These are phyloP conservation scores for Ceratobasidium sp. DNA, from an alignment of 1,284 basidiomycete species.

Conservation along the genomic window DNA sequence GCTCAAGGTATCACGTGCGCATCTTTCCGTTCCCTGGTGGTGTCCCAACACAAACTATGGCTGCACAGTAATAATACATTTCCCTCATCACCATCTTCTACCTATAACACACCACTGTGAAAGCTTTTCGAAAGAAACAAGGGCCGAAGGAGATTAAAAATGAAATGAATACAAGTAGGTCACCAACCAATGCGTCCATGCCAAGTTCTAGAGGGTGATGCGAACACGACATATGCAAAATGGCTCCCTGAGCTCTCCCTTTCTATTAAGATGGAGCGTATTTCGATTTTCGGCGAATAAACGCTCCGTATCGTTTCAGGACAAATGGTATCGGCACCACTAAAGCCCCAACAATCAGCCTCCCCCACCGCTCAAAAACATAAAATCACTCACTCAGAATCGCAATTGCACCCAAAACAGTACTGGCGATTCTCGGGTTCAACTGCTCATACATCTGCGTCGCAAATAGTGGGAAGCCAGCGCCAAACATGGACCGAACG, in stretches of 20 bases:
- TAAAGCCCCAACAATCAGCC: not conserved
- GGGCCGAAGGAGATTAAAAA: not conserved
- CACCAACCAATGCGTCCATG: not conserved
- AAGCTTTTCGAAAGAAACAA: not conserved
- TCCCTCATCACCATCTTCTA: not conserved
- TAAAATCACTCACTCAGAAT: conserved; percentile 45
- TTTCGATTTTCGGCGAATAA: conserved; percentile 44
- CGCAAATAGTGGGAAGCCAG: conserved; percentile 60
- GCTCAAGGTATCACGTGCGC: too few species aligned
- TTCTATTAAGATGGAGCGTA: conserved; percentile 41
- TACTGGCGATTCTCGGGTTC: conserved; percentile 58
- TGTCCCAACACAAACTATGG: too few species aligned
- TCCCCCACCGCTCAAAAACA: conserved; percentile 15
- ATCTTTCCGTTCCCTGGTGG: too few species aligned
- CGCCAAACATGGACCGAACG: conserved; percentile 60
- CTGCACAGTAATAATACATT: not conserved
- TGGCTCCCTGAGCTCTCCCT: not conserved
- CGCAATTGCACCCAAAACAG: conserved; percentile 55
- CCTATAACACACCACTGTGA: too few species aligned
- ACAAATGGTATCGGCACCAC: conserved; percentile 49
- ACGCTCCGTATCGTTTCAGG: conserved; percentile 45
- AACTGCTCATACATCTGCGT: conserved; percentile 61
- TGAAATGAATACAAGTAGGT: not conserved
- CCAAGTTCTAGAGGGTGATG: not conserved
- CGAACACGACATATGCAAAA: not conserved